Evolutionary conservation across 768 basidiomycete genomes (phyloP).

Genomic region (Phanerochaete carnosa): DNA sequence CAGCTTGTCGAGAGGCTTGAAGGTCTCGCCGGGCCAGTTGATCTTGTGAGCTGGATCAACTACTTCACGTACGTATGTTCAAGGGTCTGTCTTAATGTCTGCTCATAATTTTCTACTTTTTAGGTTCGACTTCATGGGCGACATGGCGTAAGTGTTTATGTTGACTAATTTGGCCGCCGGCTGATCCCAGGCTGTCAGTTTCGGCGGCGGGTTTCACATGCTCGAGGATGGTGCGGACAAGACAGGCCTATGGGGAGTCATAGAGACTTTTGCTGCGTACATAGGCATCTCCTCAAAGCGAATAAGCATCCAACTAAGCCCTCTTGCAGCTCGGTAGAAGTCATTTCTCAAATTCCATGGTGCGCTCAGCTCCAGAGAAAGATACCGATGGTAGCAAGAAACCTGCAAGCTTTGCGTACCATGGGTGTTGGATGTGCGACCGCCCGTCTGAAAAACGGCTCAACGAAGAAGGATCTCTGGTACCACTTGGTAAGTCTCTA

Average conservation of each 20-base stretch:
- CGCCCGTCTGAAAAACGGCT: not conserved
- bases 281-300: no score
- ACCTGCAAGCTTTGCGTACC: not conserved
- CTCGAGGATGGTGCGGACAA: conserved; percentile 38
- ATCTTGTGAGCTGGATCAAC: conserved; percentile 5
- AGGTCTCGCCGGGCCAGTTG: not conserved
- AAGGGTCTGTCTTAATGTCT: not conserved
- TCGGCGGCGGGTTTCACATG: conserved; percentile 36
- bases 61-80: conserved; percentile 6
- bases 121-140: conserved; percentile 43
- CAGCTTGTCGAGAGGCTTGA: conserved; percentile 16
- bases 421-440: not conserved
- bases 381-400: not conserved
- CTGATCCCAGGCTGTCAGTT: conserved; percentile 13
- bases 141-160: conserved; percentile 29
- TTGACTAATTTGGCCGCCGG: not conserved
- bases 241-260: conserved; percentile 39
- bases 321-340: not conserved
- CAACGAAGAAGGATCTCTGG: conserved; percentile 1
- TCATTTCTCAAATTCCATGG: conserved; percentile 41
- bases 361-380: not conserved
- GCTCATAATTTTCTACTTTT: not conserved
- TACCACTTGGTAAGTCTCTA: conserved; percentile 2
- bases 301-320: no score
- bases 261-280: conserved; percentile 32